Evolutionary conservation across 164 flowering plant species (phyloP).

Genomic region (Magnolia kwangsiensis): DNA sequence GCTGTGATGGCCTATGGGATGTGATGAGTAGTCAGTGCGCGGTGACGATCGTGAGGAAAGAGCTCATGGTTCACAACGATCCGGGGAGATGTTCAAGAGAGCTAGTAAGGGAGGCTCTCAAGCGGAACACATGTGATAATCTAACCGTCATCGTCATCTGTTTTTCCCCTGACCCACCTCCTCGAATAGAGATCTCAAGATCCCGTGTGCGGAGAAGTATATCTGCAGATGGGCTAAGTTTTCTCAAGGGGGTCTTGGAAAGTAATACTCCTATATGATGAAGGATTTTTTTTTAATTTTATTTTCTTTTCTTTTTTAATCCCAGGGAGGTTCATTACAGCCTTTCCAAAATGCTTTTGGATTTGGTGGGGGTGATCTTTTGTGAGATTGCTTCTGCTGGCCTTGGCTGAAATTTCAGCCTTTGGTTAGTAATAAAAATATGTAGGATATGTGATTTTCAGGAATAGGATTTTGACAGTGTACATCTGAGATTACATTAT

Average conservation of each 20-base stretch:
- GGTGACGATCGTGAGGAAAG: conserved; percentile 76
- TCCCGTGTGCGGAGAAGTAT: conserved; percentile 63
- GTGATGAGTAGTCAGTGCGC: conserved; percentile 98
- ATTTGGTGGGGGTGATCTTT: background rate
- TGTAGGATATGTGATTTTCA: conserved; percentile 7
- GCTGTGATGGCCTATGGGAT: conserved; percentile 97
- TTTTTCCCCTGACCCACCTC: conserved; percentile 84
- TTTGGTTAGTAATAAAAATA: background rate
- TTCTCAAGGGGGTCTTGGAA: conserved; percentile 72
- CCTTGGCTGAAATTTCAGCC: conserved; percentile 3
- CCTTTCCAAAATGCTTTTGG: background rate
- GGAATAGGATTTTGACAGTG: background rate
- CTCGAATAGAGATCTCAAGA: conserved; percentile 61
- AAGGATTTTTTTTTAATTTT: conserved; percentile 5
- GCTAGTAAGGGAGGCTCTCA: conserved; percentile 82
- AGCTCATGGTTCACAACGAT: conserved; percentile 84
- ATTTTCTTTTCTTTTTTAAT: background rate
- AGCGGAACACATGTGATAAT: conserved; percentile 78
- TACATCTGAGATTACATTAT: conserved; percentile 7
- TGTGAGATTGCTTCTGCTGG: background rate
- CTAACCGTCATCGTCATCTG: conserved; percentile 80
- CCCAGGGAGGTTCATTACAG: background rate
- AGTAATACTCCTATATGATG: conserved; percentile 7
- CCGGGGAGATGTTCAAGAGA: conserved; percentile 83
- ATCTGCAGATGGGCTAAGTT: conserved; percentile 75